These are phyloP conservation scores for Dorcoceras hygrometricum DNA, from an alignment of 257 asterid genomes.

Conservation along the genomic window DNA sequence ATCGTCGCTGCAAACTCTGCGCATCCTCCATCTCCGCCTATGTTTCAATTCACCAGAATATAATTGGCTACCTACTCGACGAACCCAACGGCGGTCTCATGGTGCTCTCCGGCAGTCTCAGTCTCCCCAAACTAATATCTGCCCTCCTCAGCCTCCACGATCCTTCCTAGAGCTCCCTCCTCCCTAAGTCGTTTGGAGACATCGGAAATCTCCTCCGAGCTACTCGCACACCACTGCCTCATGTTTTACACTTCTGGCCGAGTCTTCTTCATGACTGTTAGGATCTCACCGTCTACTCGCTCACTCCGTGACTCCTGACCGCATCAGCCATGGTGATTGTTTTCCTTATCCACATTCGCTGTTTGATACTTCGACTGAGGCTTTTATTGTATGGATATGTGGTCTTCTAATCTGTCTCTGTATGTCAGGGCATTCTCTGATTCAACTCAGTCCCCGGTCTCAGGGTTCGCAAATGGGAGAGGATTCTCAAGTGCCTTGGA, in stretches of 20 bases:
- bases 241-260: constrained; percentile 79
- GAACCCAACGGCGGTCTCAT: constrained; percentile 81
- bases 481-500: constrained; percentile 75
- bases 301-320: constrained; percentile 67
- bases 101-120: constrained; percentile 78
- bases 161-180: constrained; percentile 68
- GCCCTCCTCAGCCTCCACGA: constrained; percentile 80
- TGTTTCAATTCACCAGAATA: constrained; percentile 79
- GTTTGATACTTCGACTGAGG: constrained; percentile 88
- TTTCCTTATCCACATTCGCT: constrained; percentile 71
- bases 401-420: constrained; percentile 52
- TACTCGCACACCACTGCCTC: constrained; percentile 59
- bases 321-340: constrained; percentile 65
- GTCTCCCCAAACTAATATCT: constrained; percentile 68
- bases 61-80: constrained; percentile 73
- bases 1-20: too few species aligned
- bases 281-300: constrained; percentile 91
- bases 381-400: constrained; percentile 75
- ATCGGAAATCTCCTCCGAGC: constrained; percentile 78
- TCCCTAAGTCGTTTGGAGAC: constrained; percentile 35
- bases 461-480: constrained; percentile 94
- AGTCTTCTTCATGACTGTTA: constrained; percentile 62
- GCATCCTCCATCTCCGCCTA: too few species aligned
- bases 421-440: constrained; percentile 92
- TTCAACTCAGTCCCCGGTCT: constrained; percentile 74